Percentiles rank a stretch among this genome's conserved stretches.
These are phyloP conservation scores for Diplocarpon rosae DNA, from an alignment of 2,329 filamentous ascomycete species.

Conservation along the genomic window DNA sequence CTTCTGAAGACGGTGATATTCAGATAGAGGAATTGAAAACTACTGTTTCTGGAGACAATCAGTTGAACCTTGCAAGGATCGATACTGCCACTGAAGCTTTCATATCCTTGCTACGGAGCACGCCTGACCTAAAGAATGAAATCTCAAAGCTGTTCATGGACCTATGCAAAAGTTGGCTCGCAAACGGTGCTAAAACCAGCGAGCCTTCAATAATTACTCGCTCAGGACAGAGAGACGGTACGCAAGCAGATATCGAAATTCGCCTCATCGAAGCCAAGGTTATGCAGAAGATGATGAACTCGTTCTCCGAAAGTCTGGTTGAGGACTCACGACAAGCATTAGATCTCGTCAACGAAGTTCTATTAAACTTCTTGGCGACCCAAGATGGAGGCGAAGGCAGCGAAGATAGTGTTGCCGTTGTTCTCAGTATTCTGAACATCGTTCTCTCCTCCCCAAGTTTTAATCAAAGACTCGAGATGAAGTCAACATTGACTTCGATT, in stretches of 20 bases:
- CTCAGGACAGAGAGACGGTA: slow-evolving; percentile 24
- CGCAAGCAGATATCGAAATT: slow-evolving; percentile 31
- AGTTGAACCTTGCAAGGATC: slow-evolving; percentile 20
- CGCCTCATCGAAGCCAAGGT: slow-evolving; percentile 48
- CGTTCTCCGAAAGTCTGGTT: slow-evolving; percentile 51
- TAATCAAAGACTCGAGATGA: slow-evolving; percentile 34
- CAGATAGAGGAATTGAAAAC: slow-evolving; percentile 32
- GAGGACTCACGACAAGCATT: slow-evolving; percentile 53
- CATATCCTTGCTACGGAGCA: slow-evolving; percentile 37
- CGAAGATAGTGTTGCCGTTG: slow-evolving; percentile 39
- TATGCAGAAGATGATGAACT: slow-evolving; percentile 54
- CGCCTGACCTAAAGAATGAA: slow-evolving; percentile 29
- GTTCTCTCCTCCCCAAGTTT: slow-evolving; percentile 48
- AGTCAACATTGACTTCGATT: slow-evolving; percentile 33
- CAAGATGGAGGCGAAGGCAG: slow-evolving; percentile 35
- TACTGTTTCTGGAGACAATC: background rate
- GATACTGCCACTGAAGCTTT: slow-evolving; percentile 37
- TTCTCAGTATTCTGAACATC: slow-evolving; percentile 50
- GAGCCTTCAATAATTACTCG: slow-evolving; percentile 21
- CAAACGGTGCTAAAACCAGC: slow-evolving; percentile 13
- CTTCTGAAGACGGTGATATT: slow-evolving; percentile 36
- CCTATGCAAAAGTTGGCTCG: slow-evolving; percentile 48
- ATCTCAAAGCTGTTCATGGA: slow-evolving; percentile 49
- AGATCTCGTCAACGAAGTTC: slow-evolving; percentile 49
- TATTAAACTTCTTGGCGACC: slow-evolving; percentile 27